These are phyloP conservation scores for Bathelium albidoporum DNA, from an alignment of 495 filamentous ascomycete genomes.

Conservation along the genomic window DNA sequence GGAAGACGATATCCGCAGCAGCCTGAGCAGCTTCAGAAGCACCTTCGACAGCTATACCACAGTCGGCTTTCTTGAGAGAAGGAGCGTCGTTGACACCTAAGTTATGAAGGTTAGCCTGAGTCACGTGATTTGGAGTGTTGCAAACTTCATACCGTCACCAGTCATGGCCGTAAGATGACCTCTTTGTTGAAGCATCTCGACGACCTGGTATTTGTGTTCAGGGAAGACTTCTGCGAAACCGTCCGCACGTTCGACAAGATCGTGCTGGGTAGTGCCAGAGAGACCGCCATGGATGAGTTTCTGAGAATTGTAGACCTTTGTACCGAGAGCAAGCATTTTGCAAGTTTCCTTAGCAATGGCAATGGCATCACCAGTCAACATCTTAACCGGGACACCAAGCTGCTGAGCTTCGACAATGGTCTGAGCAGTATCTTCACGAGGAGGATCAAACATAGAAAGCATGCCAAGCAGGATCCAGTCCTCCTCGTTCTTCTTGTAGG, in stretches of 20 bases:
- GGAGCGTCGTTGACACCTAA: constrained; percentile 62
- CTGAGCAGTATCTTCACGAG: constrained; percentile 67
- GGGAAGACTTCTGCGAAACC: constrained; percentile 70
- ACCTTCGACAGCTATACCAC: constrained; percentile 71
- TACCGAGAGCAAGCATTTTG: constrained; percentile 68
- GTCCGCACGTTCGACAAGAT: constrained; percentile 65
- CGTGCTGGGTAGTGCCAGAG: constrained; percentile 60
- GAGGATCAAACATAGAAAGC: constrained; percentile 71
- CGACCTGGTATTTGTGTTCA: constrained; percentile 71
- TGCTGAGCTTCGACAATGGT: constrained; percentile 68
- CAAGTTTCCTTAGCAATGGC: constrained; percentile 73
- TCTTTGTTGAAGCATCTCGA: constrained; percentile 65
- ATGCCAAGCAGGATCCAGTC: constrained; percentile 58
- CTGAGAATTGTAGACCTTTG: constrained; percentile 70
- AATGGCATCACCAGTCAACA: constrained; percentile 71
- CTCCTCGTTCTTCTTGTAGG: constrained; percentile 38
- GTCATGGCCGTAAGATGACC: constrained; percentile 68
- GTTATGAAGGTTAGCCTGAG: constrained; percentile 3
- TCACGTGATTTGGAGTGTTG: neutral
- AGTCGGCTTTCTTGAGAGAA: constrained; percentile 63
- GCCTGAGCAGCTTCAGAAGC: constrained; percentile 68
- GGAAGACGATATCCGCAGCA: constrained; percentile 70
- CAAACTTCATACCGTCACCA: constrained; percentile 42
- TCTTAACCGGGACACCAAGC: constrained; percentile 68
- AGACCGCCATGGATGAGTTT: constrained; percentile 67